Evolutionary conservation across 352 stramenopile genomes (phyloP).

Genomic region (Thalassiosira oceanica): DNA sequence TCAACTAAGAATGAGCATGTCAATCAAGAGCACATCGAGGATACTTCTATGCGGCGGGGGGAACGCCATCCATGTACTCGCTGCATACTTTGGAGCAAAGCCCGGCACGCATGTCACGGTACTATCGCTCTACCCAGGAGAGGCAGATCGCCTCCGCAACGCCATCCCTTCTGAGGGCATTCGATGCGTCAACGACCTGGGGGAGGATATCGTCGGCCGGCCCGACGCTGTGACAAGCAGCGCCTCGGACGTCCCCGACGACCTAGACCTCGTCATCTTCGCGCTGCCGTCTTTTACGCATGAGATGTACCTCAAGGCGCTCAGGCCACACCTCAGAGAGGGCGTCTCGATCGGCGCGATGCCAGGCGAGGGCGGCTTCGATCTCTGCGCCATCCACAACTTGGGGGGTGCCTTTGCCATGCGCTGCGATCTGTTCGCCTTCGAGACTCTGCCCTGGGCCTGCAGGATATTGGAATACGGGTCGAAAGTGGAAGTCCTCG

Average conservation of each 20-base stretch:
- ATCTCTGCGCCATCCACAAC: constrained; percentile 43
- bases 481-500: constrained; percentile 54
- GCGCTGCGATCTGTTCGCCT: constrained; percentile 47
- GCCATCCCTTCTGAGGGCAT: constrained; percentile 46
- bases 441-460: constrained; percentile 65
- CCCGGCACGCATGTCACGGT: constrained; percentile 33
- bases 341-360: constrained; percentile 56
- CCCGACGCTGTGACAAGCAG: constrained; percentile 11
- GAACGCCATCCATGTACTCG: constrained; percentile 61
- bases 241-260: constrained; percentile 14
- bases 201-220: constrained; percentile 35
- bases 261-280: constrained; percentile 48
- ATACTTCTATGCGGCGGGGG: constrained; percentile 57
- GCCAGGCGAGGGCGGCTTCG: constrained; percentile 55
- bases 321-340: constrained; percentile 44
- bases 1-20: too few relatives aligned
- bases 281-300: constrained; percentile 49
- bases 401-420: constrained; percentile 47
- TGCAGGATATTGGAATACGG: constrained; percentile 59
- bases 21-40: constrained; percentile 16
- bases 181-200: constrained; percentile 50
- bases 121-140: constrained; percentile 56
- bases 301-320: constrained; percentile 48
- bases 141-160: constrained; percentile 42
- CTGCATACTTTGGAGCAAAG: constrained; percentile 18